phyloP scores from a whole-genome alignment of 805 yeast genomes.

The Brettanomyces nanus region DNA sequence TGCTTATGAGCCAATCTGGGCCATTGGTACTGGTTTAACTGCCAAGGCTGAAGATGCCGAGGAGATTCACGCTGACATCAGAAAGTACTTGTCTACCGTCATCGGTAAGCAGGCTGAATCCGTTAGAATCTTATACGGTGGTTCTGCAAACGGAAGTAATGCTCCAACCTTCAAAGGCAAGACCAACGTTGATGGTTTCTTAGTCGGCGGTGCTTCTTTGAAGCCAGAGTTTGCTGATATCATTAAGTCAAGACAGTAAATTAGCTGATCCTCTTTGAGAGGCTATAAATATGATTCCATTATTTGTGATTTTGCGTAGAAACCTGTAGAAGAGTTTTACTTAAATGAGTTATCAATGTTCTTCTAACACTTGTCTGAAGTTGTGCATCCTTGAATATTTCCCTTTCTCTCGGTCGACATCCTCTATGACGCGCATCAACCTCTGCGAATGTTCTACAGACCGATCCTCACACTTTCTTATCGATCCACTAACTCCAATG shows the following conservation, averaged over 20 bases:
- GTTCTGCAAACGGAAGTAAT: conserved; percentile 94
- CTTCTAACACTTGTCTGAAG: too few relatives aligned
- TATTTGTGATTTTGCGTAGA: too few relatives aligned
- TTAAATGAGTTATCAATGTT: too few relatives aligned
- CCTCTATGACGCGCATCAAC: not conserved
- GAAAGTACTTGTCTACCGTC: conserved; percentile 70
- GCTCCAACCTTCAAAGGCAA: conserved; percentile 85
- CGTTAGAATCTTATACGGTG: conserved; percentile 94
- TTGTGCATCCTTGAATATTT: not conserved
- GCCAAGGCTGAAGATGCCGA: conserved; percentile 99
- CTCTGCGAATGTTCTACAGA: conserved; percentile 40
- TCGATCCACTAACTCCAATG: conserved; percentile 75
- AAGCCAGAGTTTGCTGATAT: conserved; percentile 97
- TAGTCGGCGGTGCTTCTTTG: conserved; percentile 98
- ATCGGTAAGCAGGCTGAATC: conserved; percentile 75
- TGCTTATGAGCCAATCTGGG: conserved; percentile 99
- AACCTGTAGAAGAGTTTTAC: too few relatives aligned
- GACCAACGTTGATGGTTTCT: conserved; percentile 94
- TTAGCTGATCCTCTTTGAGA: too few relatives aligned
- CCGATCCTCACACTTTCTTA: conserved; percentile 69
- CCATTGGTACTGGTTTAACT: conserved; percentile 98
- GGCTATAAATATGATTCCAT: too few relatives aligned
- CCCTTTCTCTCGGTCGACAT: conserved; percentile 3
- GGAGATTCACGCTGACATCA: conserved; percentile 83
- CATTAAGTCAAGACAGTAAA: conserved; percentile 79